These are phyloP conservation scores for Dictyostelium firmibasis DNA, from an alignment of 78 protist genomes.

Conservation along the genomic window DNA sequence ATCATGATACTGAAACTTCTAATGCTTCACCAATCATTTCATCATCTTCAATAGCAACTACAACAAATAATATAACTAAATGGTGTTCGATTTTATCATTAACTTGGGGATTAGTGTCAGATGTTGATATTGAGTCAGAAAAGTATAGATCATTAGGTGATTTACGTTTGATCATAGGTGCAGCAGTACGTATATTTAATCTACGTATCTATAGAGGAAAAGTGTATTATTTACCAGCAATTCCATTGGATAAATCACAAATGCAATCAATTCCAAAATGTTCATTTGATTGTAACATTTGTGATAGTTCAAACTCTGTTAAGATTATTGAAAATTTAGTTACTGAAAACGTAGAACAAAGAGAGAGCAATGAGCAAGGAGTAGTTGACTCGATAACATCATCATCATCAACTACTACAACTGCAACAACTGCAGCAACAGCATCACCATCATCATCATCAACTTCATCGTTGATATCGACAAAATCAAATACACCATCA, in stretches of 20 bases:
- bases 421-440: background rate
- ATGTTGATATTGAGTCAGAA: slow-evolving; percentile 80
- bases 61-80: background rate
- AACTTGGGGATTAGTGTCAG: slow-evolving; percentile 61
- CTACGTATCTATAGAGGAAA: slow-evolving; percentile 49
- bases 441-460: background rate
- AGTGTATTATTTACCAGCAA: slow-evolving; percentile 28
- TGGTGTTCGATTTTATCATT: slow-evolving; percentile 62
- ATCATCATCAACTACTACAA: background rate
- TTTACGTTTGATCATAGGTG: slow-evolving; percentile 30
- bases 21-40: background rate
- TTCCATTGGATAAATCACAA: background rate
- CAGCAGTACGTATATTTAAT: slow-evolving; percentile 26
- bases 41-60: background rate
- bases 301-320: background rate
- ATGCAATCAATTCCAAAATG: slow-evolving; percentile 51
- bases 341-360: no score
- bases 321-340: slow-evolving; percentile 11
- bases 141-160: slow-evolving; percentile 68
- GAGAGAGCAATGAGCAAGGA: background rate
- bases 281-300: slow-evolving; percentile 20
- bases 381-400: background rate
- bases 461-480: background rate
- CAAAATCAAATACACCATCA: background rate
- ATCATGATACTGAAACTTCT: background rate